Conservation (phyloP, 306 rosid genomes). For the Hippophae gyantsensis region DNA sequence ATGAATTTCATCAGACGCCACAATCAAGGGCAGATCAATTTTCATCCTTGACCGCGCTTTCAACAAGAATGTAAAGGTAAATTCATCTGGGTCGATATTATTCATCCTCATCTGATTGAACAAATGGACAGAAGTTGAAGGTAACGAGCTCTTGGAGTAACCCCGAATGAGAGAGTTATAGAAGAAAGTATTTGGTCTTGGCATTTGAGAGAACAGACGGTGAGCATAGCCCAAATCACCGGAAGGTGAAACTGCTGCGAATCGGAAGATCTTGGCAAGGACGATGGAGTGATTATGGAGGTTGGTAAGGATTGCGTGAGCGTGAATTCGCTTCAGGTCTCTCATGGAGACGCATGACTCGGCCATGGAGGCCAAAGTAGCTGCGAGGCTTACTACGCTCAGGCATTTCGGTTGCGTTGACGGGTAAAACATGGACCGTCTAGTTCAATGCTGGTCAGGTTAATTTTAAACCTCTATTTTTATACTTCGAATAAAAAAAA, state of each 20-base stretch:
- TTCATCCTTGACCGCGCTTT: constrained; percentile 38
- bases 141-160: constrained; percentile 28
- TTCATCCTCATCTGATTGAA: constrained; percentile 44
- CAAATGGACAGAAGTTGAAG: constrained; percentile 25
- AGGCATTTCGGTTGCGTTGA: too few species aligned
- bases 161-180: constrained; percentile 53
- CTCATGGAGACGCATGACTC: constrained; percentile 40
- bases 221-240: constrained; percentile 48
- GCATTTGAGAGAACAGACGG: constrained; percentile 42
- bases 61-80: constrained; percentile 44
- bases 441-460: too few species aligned
- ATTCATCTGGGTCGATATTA: constrained; percentile 33
- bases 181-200: constrained; percentile 42
- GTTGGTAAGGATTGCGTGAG: constrained; percentile 27
- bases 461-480: too few species aligned
- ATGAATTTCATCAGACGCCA: constrained; percentile 32
- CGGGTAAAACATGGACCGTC: too few species aligned
- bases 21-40: neutral
- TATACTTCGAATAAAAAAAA: too few species aligned
- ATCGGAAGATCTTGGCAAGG: constrained; percentile 60
- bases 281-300: constrained; percentile 34
- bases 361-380: constrained; percentile 30
- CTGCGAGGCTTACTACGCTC: constrained; percentile 13
- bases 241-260: constrained; percentile 40
- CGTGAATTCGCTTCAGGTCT: constrained; percentile 45